Conservation (phyloP, 2,329 filamentous ascomycete species). For the Grosmannia serpens region DNA sequence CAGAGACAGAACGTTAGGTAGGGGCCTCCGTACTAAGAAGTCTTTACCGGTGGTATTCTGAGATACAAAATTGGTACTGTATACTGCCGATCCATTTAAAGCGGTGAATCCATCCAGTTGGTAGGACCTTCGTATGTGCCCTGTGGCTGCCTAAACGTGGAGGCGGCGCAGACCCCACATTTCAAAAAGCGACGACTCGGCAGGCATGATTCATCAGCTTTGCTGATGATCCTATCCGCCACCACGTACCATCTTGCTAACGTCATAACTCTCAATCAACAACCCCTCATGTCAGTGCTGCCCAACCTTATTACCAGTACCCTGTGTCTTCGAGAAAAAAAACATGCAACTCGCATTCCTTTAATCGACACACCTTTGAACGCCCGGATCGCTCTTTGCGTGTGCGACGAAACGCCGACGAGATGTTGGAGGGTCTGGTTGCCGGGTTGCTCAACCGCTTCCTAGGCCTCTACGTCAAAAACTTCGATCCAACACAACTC, state of each 20-base stretch:
- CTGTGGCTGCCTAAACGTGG: not conserved
- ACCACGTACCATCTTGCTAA: not conserved
- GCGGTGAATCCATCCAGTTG: no score
- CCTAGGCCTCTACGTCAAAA: constrained; percentile 99
- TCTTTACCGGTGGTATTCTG: no score
- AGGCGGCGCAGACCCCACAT: not conserved
- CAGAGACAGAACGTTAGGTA: no score
- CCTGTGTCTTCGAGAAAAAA: not conserved
- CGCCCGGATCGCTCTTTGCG: not conserved
- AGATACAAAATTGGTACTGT: no score
- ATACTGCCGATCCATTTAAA: no score
- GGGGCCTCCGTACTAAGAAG: no score
- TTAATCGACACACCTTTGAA: not conserved
- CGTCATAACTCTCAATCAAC: not conserved
- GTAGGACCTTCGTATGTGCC: not conserved
- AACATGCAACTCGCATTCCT: not conserved
- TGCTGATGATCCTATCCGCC: no score
- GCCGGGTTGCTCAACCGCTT: constrained; percentile 97
- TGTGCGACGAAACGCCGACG: constrained; percentile 26
- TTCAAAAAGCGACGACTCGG: not conserved
- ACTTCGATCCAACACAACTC: constrained; percentile 94
- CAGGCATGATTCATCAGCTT: no score
- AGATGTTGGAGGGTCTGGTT: constrained; percentile 94
- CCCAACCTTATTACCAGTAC: not conserved
- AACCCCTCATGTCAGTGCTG: not conserved